Percentiles rank a stretch among this genome's conserved stretches.
Conservation (phyloP, 179 eudicot genomes). For the Sideroxylon spinosum region DNA sequence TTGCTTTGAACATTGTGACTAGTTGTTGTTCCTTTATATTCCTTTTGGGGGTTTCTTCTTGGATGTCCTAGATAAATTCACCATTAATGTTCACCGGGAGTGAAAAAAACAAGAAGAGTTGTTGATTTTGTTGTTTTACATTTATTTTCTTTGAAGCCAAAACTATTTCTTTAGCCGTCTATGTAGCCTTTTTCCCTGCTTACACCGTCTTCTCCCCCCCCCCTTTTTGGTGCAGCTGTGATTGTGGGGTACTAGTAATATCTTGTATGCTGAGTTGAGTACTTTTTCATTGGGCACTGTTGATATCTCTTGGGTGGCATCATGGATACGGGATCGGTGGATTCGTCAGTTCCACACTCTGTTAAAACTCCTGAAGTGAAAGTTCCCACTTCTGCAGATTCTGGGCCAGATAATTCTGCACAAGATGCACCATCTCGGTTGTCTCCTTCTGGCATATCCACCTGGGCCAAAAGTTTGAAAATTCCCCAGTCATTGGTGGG, state of each 20-base stretch:
- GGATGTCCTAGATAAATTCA: neutral
- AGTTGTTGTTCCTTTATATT: neutral
- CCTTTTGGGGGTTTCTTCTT: neutral
- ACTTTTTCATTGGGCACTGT: constrained; percentile 14
- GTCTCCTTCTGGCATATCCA: constrained; percentile 55
- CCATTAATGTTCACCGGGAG: neutral
- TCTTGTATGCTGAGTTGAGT: constrained; percentile 1
- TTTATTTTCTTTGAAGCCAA: neutral
- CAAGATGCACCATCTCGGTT: constrained; percentile 46
- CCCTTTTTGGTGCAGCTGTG: constrained; percentile 19
- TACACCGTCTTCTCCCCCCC: neutral
- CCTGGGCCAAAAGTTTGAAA: constrained; percentile 79
- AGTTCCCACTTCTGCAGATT: constrained; percentile 34
- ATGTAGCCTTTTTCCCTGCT: neutral
- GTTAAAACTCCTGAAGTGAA: constrained; percentile 27
- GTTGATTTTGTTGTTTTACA: neutral
- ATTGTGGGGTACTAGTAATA: neutral
- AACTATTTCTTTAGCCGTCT: neutral
- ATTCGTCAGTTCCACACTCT: constrained; percentile 31
- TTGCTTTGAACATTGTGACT: neutral
- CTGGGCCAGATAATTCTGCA: constrained; percentile 31
- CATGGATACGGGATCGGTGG: constrained; percentile 53
- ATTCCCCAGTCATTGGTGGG: constrained; percentile 50
- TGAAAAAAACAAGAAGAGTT: neutral
- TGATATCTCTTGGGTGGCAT: constrained; percentile 23